Base-by-base conservation (phyloP, 495 filamentous ascomycete species). In the Apodospora peruviana region DNA sequence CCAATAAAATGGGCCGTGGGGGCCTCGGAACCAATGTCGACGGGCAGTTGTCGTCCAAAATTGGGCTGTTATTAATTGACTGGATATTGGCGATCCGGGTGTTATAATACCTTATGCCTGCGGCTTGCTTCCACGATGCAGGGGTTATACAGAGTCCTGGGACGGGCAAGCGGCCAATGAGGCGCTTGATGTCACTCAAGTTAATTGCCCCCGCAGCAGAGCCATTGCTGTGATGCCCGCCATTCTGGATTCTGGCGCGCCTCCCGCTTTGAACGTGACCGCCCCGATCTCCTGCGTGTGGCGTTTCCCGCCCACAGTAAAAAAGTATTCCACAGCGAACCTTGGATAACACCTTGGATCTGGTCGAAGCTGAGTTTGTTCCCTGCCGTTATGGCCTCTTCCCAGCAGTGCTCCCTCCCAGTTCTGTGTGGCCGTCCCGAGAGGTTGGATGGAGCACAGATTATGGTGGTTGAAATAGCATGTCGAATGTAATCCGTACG, bases 91-190 rank as follows among this genome's bases (percentile, higher is more conserved):
- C 14, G 27, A 32, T 32, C 27, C 27, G 7, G 14, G 27, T 32
- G 27, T 7, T 32, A 7, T 32, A 32, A 32, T 16, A 22, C 22
- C 21, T 17, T 41, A 16, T 50, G 50, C 40, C 25, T 49, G 49
- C 49, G 42, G 52, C 52, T 47, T 55, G 52, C 52, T 41, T 48
- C 53, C 53, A 50, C 44, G 45, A 48, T 53, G 54, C 54, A 57
- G 54, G 54, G 54, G 54, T 23, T 39, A 41, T 50, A 54, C 50
- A 58, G 34, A 58, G 40, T 42, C 32, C 24, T 47, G 55, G 55
- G 51, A 44, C 54, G 21, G 50, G 16, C 23, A 34, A 21, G 34
- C 39, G 34, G 24, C 39, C 38, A 41, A 50, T 35, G 21, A 18
- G 42, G 36, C 22, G 17, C 24, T 52, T 21, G 36, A 49, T 55